These are phyloP conservation scores for Tetrastigma voinierianum DNA, from an alignment of 164 flowering plant species.

Conservation along the genomic window DNA sequence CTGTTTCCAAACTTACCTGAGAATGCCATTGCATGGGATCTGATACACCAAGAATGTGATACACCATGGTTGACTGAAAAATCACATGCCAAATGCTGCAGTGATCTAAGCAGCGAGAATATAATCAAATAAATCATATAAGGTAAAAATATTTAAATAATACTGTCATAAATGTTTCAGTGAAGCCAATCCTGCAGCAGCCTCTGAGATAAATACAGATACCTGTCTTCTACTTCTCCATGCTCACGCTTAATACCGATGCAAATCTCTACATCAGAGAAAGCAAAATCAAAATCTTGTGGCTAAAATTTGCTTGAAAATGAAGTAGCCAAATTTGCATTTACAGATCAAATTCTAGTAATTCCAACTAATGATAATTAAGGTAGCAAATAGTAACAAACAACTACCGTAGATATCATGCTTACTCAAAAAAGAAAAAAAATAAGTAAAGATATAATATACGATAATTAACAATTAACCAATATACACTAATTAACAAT, in stretches of 20 bases:
- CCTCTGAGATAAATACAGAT: conserved; percentile 89
- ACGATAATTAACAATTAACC: too few species aligned
- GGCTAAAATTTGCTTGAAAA: neutral
- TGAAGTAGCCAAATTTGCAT: neutral
- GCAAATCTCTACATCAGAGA: neutral
- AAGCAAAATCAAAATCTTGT: neutral
- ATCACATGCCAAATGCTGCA: neutral
- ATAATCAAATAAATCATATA: neutral
- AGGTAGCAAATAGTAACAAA: neutral
- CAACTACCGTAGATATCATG: neutral
- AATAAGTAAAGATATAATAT: neutral
- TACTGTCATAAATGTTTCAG: conserved; percentile 71
- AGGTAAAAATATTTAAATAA: conserved; percentile 5
- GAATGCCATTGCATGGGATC: conserved; percentile 94
- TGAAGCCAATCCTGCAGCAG: conserved; percentile 80
- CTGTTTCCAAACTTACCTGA: conserved; percentile 40
- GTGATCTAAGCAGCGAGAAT: neutral
- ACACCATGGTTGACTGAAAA: conserved; percentile 66
- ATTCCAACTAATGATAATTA: neutral
- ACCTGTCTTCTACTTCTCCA: conserved; percentile 30
- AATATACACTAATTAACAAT: too few species aligned
- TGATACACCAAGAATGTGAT: conserved; percentile 82
- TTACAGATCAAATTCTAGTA: neutral
- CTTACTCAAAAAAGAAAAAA: neutral
- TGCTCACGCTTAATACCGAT: conserved; percentile 3